These are phyloP conservation scores for Colletotrichum cuscutae DNA, from an alignment of 2,329 filamentous ascomycete species.

Conservation along the genomic window DNA sequence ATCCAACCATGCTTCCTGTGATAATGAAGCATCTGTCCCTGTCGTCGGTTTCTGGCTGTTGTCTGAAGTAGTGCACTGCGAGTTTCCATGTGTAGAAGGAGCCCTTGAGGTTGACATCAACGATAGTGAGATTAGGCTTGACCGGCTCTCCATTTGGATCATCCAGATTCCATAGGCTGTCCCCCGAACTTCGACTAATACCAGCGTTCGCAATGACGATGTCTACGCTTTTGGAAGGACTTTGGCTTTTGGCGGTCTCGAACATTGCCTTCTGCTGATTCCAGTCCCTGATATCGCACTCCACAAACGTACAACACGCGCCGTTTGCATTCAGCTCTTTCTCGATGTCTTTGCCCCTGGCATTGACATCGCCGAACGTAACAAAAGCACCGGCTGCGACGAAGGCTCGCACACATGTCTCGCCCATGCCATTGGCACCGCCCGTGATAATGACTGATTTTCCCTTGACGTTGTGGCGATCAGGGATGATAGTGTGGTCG, in stretches of 20 bases:
- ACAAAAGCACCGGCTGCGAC: constrained; percentile 50
- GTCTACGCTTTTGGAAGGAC: constrained; percentile 48
- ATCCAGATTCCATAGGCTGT: constrained; percentile 51
- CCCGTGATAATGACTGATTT: constrained; percentile 59
- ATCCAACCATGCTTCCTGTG: constrained; percentile 58
- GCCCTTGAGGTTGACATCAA: constrained; percentile 53
- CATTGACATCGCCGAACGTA: constrained; percentile 52
- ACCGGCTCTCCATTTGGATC: constrained; percentile 42
- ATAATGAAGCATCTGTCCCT: constrained; percentile 60
- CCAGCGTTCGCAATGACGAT: constrained; percentile 60
- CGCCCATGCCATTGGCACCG: constrained; percentile 55
- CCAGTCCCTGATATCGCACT: background rate
- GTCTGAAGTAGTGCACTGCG: constrained; percentile 57
- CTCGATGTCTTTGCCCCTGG: constrained; percentile 45
- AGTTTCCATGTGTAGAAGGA: constrained; percentile 58
- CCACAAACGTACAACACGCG: background rate
- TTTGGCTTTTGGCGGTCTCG: background rate
- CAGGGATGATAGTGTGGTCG: background rate
- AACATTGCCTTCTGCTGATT: background rate
- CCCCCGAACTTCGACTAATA: constrained; percentile 48
- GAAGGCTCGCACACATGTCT: constrained; percentile 48
- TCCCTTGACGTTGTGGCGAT: background rate
- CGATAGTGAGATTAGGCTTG: constrained; percentile 53
- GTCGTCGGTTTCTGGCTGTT: constrained; percentile 48
- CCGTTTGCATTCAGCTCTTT: constrained; percentile 43